A percentile compares a stretch with the other conserved stretches of the same genome.
Conservation (phyloP, 331 rosid genomes). For the Saraca asoca region DNA sequence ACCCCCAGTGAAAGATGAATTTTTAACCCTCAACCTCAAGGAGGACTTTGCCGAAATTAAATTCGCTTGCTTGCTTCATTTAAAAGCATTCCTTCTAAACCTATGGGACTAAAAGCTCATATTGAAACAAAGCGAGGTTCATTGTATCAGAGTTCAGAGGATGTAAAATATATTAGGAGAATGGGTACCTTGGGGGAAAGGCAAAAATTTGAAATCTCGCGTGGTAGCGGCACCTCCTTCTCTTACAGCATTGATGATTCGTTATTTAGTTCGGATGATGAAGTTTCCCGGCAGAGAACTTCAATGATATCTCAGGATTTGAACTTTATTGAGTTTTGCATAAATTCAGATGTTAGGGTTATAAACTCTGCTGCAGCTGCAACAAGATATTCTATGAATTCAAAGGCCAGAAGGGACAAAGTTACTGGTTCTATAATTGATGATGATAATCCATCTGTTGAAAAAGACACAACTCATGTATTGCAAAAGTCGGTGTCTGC, state of each 20-base stretch:
- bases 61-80: conserved; percentile 59
- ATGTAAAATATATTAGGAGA: conserved; percentile 47
- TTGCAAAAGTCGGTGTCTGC: conserved; percentile 68
- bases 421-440: conserved; percentile 43
- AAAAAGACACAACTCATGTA: conserved; percentile 45
- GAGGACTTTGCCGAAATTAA: conserved; percentile 71
- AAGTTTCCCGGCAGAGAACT: conserved; percentile 11
- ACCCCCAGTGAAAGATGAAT: conserved; percentile 44
- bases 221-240: conserved; percentile 50
- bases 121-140: conserved; percentile 54
- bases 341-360: conserved; percentile 51
- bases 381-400: conserved; percentile 41
- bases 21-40: conserved; percentile 43
- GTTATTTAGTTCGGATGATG: conserved; percentile 60
- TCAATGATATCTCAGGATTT: conserved; percentile 17
- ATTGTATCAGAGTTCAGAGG: conserved; percentile 66
- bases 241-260: conserved; percentile 69
- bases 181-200: conserved; percentile 56
- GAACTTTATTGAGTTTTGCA: conserved; percentile 57
- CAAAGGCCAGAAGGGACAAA: conserved; percentile 46
- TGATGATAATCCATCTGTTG: conserved; percentile 49
- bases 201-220: conserved; percentile 63
- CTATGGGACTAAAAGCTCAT: conserved; percentile 51
- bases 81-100: conserved; percentile 55
- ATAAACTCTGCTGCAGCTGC: conserved; percentile 40